Evolutionary conservation across 306 rosid species (phyloP).

Genomic region (Gastrolobium bilobum): DNA sequence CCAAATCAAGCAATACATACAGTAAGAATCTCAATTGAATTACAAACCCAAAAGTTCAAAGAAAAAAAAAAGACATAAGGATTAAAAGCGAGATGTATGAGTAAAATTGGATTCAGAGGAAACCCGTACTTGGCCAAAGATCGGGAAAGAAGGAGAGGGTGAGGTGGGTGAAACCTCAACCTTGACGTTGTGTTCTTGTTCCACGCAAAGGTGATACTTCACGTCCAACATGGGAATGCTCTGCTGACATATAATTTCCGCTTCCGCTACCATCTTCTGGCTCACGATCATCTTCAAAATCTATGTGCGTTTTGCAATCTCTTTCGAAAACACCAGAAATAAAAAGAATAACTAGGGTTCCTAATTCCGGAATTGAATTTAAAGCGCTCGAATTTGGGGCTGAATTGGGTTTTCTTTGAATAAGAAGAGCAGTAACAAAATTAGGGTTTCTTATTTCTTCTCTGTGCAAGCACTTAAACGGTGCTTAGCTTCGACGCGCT

Average conservation of each 20-base stretch:
- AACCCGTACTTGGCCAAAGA: constrained; percentile 60
- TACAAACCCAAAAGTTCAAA: constrained; percentile 2
- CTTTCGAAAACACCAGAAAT: not conserved
- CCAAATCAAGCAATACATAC: constrained; percentile 11
- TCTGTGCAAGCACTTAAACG: constrained; percentile 19
- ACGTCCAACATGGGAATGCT: constrained; percentile 69
- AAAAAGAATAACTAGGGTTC: constrained; percentile 11
- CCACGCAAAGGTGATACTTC: constrained; percentile 70
- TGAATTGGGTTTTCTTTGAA: constrained; percentile 2
- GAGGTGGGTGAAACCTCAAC: constrained; percentile 64
- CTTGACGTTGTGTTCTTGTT: constrained; percentile 64
- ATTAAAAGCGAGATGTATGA: constrained; percentile 44
- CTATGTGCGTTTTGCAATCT: not conserved
- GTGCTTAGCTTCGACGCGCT: constrained; percentile 40
- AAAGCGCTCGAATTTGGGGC: constrained; percentile 9
- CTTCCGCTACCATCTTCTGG: constrained; percentile 67
- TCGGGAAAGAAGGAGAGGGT: constrained; percentile 61
- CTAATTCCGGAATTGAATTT: constrained; percentile 27
- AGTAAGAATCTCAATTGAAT: constrained; percentile 31
- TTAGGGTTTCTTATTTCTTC: constrained; percentile 49
- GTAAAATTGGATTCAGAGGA: constrained; percentile 39
- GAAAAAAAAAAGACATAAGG: constrained; percentile 17
- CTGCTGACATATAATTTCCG: constrained; percentile 73
- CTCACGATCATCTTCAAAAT: constrained; percentile 61
- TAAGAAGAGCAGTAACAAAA: constrained; percentile 25